phyloP scores from a whole-genome alignment of 2,329 filamentous ascomycete genomes.

The Cladosporium sphaerospermum region DNA sequence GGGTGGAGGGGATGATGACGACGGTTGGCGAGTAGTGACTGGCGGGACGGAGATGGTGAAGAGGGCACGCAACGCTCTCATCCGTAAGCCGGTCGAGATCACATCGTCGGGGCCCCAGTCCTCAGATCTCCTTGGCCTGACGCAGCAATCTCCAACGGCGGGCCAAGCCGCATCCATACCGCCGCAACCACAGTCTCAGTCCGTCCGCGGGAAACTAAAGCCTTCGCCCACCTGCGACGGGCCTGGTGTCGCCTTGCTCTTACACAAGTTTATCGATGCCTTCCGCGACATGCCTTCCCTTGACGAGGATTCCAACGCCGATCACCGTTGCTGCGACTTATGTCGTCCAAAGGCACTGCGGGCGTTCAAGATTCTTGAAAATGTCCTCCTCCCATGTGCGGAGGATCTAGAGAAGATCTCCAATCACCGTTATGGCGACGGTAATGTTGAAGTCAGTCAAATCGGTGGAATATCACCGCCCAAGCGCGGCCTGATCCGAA shows the following conservation, averaged over 20 bases:
- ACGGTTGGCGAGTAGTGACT: slow-evolving; percentile 1
- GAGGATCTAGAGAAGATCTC: background rate
- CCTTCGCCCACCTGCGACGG: background rate
- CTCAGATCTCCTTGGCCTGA: background rate
- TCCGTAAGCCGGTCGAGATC: background rate
- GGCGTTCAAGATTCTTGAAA: background rate
- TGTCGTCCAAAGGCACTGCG: background rate
- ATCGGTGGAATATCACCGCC: background rate
- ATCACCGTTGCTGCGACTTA: background rate
- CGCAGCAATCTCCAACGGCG: background rate
- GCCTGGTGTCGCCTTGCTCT: background rate
- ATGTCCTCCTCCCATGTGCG: background rate
- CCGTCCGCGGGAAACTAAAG: background rate
- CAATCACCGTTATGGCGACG: background rate
- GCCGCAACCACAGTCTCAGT: background rate
- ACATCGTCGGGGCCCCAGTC: background rate
- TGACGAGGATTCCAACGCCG: background rate
- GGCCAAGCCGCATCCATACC: background rate
- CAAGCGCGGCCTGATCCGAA: background rate
- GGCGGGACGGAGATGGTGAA: background rate
- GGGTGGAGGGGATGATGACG: background rate
- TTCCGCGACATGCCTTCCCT: background rate
- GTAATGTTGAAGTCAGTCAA: background rate
- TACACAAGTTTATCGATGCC: slow-evolving; percentile 3
- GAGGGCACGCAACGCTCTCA: background rate